A percentile compares a stretch with the other conserved stretches of the same genome.
Conservation (phyloP, 2,329 filamentous ascomycete genomes). For the Alternaria gansuensis region DNA sequence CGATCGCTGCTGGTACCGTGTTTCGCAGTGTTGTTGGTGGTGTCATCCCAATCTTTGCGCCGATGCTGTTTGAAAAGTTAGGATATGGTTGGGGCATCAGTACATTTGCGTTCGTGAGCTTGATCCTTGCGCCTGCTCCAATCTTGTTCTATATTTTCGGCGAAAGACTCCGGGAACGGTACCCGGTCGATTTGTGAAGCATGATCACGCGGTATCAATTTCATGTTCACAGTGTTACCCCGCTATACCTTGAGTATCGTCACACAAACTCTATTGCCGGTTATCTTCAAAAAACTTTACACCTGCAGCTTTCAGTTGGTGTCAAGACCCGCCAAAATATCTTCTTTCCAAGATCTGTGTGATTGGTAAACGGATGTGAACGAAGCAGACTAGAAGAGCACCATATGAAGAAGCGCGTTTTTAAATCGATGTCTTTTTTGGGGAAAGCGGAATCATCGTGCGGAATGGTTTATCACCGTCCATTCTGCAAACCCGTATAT, state of each 20-base stretch:
- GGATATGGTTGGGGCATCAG: slow-evolving; percentile 63
- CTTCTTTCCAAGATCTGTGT: neutral
- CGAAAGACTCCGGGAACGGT: slow-evolving; percentile 57
- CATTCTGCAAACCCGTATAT: neutral
- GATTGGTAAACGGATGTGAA: neutral
- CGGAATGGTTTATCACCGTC: neutral
- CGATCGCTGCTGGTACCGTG: slow-evolving; percentile 61
- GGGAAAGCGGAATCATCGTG: neutral
- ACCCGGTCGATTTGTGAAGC: slow-evolving; percentile 32
- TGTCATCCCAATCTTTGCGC: slow-evolving; percentile 58
- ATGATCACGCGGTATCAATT: neutral
- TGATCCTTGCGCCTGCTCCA: slow-evolving; percentile 60
- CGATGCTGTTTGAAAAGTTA: slow-evolving; percentile 54
- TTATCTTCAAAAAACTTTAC: neutral
- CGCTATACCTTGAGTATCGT: neutral
- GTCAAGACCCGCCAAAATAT: neutral
- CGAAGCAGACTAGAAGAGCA: neutral
- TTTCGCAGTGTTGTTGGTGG: slow-evolving; percentile 60
- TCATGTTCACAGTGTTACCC: neutral
- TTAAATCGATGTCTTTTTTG: neutral
- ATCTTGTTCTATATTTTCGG: slow-evolving; percentile 61
- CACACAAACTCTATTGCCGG: neutral
- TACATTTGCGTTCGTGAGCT: slow-evolving; percentile 57
- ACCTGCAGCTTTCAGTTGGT: neutral
- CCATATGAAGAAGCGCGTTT: neutral